Evolutionary conservation across 805 yeast genomes (phyloP), one percentile per base, ranked within the genome.

Genomic region (Wickerhamomyces hampshirensis): DNA sequence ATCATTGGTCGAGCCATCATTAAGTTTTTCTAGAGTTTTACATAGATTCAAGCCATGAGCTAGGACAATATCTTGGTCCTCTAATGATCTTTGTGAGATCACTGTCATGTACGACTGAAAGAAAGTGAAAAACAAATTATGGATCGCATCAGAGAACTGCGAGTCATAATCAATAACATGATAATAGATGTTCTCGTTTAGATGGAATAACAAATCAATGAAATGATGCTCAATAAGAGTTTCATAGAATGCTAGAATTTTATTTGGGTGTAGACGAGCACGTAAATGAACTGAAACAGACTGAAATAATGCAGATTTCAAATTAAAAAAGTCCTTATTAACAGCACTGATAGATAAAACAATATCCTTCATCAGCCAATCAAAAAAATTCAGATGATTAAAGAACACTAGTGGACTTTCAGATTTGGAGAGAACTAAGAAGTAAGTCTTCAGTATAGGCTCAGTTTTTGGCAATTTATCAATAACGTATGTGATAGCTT

Each of bases 91-190:
- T 6, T 11, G 4, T 1, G 17, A 6, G 12, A 30, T 12, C 12
- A 21, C 13, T 10, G 17, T 29, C 19, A 43, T 15, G 26, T 31
- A 43, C 3, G 4, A 11, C n/a, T 17, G 12, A 16, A 43, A 34
- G 19, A 43, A 17, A 6, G 16, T 18, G 4, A 28, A 13, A n/a
- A 40, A 21, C 13, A 18, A 18, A 11, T 13, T 8, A 10, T 39
- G 40, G 12, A 32, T 33, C 5, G 31, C 31, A 2, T 18, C 30
- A 4, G 27, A 19, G 29, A 32, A 40, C 4, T 18, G 21, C 5
- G n/a, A n/a, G 15, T 35, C 29, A 15, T 34, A 40, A 26, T 46
- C 50, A 31, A 46, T 37, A 6, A 30, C 40, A 32, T 38, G 46
- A 34, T 31, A 46, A 31, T 31, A 34, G 7, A 43, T 13, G 16